Base-by-base conservation (phyloP, 164 flowering plant genomes). In the Buxus sempervirens region DNA sequence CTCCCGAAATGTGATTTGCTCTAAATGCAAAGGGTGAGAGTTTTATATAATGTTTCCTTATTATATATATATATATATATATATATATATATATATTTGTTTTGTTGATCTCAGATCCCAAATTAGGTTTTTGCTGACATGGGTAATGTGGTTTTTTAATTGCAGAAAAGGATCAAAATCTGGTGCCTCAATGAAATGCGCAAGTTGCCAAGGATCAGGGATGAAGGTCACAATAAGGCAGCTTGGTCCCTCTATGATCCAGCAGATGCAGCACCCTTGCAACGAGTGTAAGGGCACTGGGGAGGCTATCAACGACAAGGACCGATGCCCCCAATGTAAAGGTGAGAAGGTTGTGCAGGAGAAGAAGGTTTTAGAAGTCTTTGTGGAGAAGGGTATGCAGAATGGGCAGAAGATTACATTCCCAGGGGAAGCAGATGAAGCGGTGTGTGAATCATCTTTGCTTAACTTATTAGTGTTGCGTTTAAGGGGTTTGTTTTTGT, bases 371-470 rank as follows among this genome's bases (percentile, higher is more conserved):
- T 48, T 92, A 45, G 97, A 91, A 75, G 97, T 89, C 1, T 20
- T 64, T 63, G 97, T 90, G n/a, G 97, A 91, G 73, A 91, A 90
- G 81, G 97, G 97, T 0, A 91, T 91, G 97, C 93, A 90, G 67
- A 77, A 88, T 74, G 88, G 90, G 5, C 97, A 91, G 82, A 91
- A 75, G 75, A 86, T 91, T 8, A 87, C 93, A 25, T 91, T 89
- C 81, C 89, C 90, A 42, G 96, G 97, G 22, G 91, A 90, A 72
- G 97, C 97, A 9, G 97, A 89, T 77, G 97, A 91, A 64, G 92
- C 97, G 68, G 97, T 91, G 82, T 54, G 85, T 72, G 20, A 0
- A 58, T 9, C 0, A 14, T 54, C 15, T 9, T 9, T 54, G n/a
- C 0, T 54, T 26, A 18, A 2, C 32, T 28, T 15, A 1, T 55